Conservation (phyloP, 208 protist genomes). For the Leishmania tropica region DNA sequence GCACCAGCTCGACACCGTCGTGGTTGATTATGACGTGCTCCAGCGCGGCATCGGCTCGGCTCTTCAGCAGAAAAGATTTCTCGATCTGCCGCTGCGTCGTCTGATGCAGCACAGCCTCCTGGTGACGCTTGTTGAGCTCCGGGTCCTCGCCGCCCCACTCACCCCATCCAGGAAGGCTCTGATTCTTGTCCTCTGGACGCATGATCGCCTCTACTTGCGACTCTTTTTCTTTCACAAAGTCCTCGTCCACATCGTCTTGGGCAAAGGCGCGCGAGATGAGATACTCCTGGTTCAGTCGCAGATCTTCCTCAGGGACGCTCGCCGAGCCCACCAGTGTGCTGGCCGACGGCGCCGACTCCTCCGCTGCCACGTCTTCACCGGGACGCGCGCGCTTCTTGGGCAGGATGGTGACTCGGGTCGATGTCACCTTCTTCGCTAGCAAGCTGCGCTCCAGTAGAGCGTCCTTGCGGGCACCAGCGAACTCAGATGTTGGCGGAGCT, state of each 20-base stretch:
- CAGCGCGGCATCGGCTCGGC: constrained; percentile 83
- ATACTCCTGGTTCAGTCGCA: constrained; percentile 78
- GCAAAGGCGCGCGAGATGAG: constrained; percentile 93
- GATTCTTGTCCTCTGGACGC: constrained; percentile 85
- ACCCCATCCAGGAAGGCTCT: constrained; percentile 89
- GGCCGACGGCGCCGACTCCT: neutral
- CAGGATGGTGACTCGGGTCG: constrained; percentile 33
- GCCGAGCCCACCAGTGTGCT: neutral
- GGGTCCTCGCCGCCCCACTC: constrained; percentile 92
- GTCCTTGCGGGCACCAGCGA: constrained; percentile 21
- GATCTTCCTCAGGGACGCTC: constrained; percentile 30
- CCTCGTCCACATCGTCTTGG: constrained; percentile 87
- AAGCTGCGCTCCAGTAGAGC: neutral
- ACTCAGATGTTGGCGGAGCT: constrained; percentile 6
- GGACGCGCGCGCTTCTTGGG: constrained; percentile 21
- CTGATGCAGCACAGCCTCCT: constrained; percentile 57
- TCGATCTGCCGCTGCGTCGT: constrained; percentile 73
- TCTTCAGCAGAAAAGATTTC: constrained; percentile 77
- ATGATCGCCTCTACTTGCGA: constrained; percentile 86
- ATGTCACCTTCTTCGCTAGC: constrained; percentile 11
- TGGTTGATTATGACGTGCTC: constrained; percentile 95
- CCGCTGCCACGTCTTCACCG: neutral
- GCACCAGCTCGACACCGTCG: constrained; percentile 90
- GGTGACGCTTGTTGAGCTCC: constrained; percentile 77
- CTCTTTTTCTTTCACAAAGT: constrained; percentile 91